Conservation (phyloP, 371 early-diverging fungal species). For the Syncephalis fuscata region DNA sequence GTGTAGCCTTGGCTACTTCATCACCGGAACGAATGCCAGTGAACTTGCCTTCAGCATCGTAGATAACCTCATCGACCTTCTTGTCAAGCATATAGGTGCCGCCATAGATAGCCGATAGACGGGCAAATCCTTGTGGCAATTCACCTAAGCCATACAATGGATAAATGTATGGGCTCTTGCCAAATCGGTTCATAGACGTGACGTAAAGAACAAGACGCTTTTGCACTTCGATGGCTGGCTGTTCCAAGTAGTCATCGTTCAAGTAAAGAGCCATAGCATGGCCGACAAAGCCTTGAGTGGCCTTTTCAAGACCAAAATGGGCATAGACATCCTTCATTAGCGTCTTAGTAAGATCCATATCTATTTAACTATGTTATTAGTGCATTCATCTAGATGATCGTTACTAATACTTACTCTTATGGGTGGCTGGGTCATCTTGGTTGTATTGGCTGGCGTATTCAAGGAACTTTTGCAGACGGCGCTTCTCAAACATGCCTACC, state of each 20-base stretch:
- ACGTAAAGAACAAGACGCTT: constrained; percentile 91
- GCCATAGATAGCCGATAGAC: constrained; percentile 94
- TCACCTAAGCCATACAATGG: constrained; percentile 99
- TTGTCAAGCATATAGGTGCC: constrained; percentile 97
- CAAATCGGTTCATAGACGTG: constrained; percentile 88
- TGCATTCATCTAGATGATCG: not conserved
- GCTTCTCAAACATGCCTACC: constrained; percentile 94
- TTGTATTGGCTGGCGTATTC: constrained; percentile 84
- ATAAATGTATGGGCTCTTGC: constrained; percentile 99
- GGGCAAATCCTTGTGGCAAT: constrained; percentile 98
- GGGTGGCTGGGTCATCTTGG: constrained; percentile 61
- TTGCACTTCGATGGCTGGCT: constrained; percentile 84
- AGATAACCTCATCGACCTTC: constrained; percentile 79
- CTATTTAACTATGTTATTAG: not conserved
- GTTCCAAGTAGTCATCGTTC: constrained; percentile 79
- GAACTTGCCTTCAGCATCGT: constrained; percentile 53
- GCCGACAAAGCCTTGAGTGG: constrained; percentile 95
- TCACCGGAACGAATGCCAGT: constrained; percentile 78
- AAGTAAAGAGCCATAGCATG: constrained; percentile 97
- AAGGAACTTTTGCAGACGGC: constrained; percentile 90
- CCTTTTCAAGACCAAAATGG: constrained; percentile 82
- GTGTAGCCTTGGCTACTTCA: constrained; percentile 61
- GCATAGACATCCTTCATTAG: constrained; percentile 84
- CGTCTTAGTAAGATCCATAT: constrained; percentile 46
- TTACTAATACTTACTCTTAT: constrained; percentile 25